phyloP scores from a whole-genome alignment of 768 basidiomycete genomes.

The Russula brevipes region DNA sequence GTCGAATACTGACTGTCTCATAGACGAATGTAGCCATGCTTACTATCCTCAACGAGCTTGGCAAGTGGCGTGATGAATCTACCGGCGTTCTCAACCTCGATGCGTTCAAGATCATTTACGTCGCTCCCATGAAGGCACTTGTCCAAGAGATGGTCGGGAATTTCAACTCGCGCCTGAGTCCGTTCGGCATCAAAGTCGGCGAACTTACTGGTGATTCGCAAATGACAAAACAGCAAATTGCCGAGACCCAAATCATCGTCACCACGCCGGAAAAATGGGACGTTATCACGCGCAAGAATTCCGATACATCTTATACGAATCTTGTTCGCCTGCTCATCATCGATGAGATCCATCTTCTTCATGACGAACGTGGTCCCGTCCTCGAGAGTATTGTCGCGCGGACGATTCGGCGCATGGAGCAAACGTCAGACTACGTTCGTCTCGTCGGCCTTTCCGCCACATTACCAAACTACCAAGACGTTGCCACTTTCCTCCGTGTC shows the following conservation, averaged over 20 bases:
- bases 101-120: conserved; percentile 93
- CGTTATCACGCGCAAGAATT: conserved; percentile 96
- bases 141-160: conserved; percentile 99
- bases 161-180: conserved; percentile 69
- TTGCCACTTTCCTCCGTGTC: conserved; percentile 94
- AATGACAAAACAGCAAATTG: conserved; percentile 96
- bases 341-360: conserved; percentile 95
- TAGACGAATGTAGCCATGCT: conserved; percentile 99
- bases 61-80: conserved; percentile 78
- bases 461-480: conserved; percentile 97
- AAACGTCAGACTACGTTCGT: conserved; percentile 87
- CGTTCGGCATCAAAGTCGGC: conserved; percentile 77
- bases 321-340: conserved; percentile 95
- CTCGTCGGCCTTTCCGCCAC: conserved; percentile 95
- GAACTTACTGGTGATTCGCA: conserved; percentile 97
- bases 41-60: conserved; percentile 84
- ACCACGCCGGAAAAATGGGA: conserved; percentile 99
- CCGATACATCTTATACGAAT: conserved; percentile 95
- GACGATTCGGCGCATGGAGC: conserved; percentile 90
- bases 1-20: conserved; percentile 24
- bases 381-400: conserved; percentile 86
- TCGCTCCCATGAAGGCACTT: conserved; percentile 98
- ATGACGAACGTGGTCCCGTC: conserved; percentile 97
- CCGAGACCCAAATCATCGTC: conserved; percentile 96
- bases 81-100: conserved; percentile 80